Percentiles rank a stretch among this genome's conserved stretches.
phyloP scores from a whole-genome alignment of 139 green algal genomes.

The Pseudopediastrum boryanum region DNA sequence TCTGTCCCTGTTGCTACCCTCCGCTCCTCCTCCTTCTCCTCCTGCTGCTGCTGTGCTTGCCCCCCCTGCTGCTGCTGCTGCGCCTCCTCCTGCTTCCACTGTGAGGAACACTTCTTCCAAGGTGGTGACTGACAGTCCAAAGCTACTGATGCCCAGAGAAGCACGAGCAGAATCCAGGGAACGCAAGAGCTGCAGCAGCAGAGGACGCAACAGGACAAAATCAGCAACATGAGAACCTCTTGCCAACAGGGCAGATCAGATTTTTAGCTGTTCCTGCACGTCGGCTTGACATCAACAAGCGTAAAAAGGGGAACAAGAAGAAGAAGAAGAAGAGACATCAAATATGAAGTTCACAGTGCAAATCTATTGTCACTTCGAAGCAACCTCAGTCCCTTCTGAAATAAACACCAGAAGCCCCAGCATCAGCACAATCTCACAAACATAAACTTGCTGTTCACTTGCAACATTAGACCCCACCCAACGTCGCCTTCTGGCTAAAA shows the following conservation, averaged over 20 bases:
- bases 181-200: conserved; percentile 44
- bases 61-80: background rate
- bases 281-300: no score
- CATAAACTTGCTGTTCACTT: no score
- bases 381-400: no score
- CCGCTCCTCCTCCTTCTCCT: background rate
- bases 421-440: no score
- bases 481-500: no score
- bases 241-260: background rate
- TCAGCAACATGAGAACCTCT: background rate
- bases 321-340: no score
- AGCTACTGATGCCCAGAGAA: conserved; percentile 52
- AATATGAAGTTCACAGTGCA: no score
- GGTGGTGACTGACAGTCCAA: conserved; percentile 75
- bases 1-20: background rate
- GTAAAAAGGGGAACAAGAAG: no score
- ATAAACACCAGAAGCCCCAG: no score
- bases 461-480: no score
- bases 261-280: no score
- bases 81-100: background rate
- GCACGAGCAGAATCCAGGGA: conserved; percentile 42
- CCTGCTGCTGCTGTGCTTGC: background rate
- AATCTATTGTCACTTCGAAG: no score
- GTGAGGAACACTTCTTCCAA: conserved; percentile 74
- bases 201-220: conserved; percentile 4